phyloP scores from a whole-genome alignment of 2,329 filamentous ascomycete genomes.

The Scortechinia acanthostroma region DNA sequence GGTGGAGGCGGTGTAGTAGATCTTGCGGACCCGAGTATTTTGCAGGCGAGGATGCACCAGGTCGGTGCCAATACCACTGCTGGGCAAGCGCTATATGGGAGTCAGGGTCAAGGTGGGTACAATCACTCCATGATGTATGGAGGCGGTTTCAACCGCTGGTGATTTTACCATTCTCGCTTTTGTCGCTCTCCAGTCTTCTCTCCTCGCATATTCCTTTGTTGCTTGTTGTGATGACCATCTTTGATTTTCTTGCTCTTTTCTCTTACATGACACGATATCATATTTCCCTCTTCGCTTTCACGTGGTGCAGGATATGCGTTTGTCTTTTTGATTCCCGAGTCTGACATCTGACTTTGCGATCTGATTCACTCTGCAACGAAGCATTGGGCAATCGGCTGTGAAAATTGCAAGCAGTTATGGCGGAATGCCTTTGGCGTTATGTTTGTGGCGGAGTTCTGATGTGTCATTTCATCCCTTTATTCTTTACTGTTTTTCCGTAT shows the following conservation, averaged over 20 bases:
- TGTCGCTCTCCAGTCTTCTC: background rate
- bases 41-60: conserved; percentile 88
- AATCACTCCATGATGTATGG: conserved; percentile 2
- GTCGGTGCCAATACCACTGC: conserved; percentile 63
- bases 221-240: background rate
- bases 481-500: background rate
- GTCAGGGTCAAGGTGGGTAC: conserved; percentile 3
- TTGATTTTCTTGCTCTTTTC: background rate
- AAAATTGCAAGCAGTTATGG: conserved; percentile 10
- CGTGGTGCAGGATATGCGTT: conserved; percentile 13
- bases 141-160: background rate
- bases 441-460: conserved; percentile 13
- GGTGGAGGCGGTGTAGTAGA: conserved; percentile 98
- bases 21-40: conserved; percentile 99
- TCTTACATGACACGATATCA: conserved; percentile 20
- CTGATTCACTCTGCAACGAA: conserved; percentile 14
- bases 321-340: conserved; percentile 6
- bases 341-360: conserved; percentile 7
- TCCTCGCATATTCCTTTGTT: too few relatives aligned
- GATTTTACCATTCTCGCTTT: background rate
- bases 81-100: conserved; percentile 1
- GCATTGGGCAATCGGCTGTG: conserved; percentile 22
- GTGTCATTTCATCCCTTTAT: conserved; percentile 11
- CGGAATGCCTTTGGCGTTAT: conserved; percentile 24
- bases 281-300: conserved; percentile 8